Percentiles rank a stretch among this genome's conserved stretches.
phyloP scores from a whole-genome alignment of 768 basidiomycete genomes.

The Lentinula sp. region DNA sequence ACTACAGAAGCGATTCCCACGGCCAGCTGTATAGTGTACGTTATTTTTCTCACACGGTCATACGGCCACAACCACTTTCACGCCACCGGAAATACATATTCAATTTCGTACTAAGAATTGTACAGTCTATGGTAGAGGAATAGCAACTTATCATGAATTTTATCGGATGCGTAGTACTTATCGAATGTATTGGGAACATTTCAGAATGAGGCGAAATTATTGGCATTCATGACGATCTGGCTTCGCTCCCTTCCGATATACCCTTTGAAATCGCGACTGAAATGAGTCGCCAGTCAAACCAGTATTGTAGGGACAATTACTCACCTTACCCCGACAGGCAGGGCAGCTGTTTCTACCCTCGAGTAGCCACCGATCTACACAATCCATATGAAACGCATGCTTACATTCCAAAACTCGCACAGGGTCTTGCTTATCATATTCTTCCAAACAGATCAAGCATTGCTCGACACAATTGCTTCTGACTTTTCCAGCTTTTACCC shows the following conservation, averaged over 20 bases:
- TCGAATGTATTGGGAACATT: too few species aligned
- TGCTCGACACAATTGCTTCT: constrained; percentile 75
- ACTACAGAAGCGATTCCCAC: too few species aligned
- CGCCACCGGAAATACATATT: too few species aligned
- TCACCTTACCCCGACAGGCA: constrained; percentile 75
- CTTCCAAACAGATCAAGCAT: constrained; percentile 86
- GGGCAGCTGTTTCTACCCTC: constrained; percentile 89
- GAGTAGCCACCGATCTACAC: constrained; percentile 86
- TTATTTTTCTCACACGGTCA: too few species aligned
- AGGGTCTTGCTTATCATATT: constrained; percentile 75
- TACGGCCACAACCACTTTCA: too few species aligned
- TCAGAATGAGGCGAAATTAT: not conserved
- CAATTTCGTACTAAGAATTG: too few species aligned
- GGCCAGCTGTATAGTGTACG: too few species aligned
- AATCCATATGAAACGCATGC: constrained; percentile 86
- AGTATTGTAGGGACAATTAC: constrained; percentile 11
- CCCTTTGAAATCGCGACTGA: not conserved
- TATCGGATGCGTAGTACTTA: too few species aligned
- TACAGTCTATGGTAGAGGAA: too few species aligned
- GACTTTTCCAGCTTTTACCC: constrained; percentile 58
- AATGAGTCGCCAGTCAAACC: not conserved
- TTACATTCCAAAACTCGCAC: constrained; percentile 76
- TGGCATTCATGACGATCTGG: not conserved
- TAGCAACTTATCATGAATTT: too few species aligned
- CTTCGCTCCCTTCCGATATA: not conserved